These are phyloP conservation scores for Aspergillus melleus DNA, from an alignment of 2,329 filamentous ascomycete genomes.

Conservation along the genomic window DNA sequence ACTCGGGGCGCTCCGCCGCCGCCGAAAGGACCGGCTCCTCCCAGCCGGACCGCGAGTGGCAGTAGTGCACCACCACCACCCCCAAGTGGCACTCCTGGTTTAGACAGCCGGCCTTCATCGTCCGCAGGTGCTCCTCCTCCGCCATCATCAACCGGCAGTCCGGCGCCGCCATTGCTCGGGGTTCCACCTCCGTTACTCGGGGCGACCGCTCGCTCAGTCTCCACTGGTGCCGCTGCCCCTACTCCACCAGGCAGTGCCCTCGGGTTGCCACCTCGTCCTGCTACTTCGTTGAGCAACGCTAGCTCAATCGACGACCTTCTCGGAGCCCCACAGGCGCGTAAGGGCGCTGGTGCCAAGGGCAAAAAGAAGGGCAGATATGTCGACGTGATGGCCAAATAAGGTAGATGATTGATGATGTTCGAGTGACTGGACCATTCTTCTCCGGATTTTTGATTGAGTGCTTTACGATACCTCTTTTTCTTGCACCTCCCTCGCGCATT, in stretches of 20 bases:
- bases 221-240: slow-evolving; percentile 35
- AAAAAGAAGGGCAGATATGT: slow-evolving; percentile 87
- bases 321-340: slow-evolving; percentile 70
- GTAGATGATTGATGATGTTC: background rate
- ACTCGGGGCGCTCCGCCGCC: slow-evolving; percentile 72
- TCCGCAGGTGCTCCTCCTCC: slow-evolving; percentile 29
- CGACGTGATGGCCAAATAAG: slow-evolving; percentile 82
- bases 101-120: slow-evolving; percentile 35
- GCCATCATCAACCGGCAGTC: slow-evolving; percentile 30
- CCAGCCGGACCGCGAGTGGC: slow-evolving; percentile 54
- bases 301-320: slow-evolving; percentile 93
- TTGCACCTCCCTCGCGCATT: background rate
- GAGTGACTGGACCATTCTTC: slow-evolving; percentile 1
- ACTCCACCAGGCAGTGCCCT: slow-evolving; percentile 38
- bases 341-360: slow-evolving; percentile 63
- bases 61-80: slow-evolving; percentile 52
- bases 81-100: slow-evolving; percentile 22
- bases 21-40: slow-evolving; percentile 60
- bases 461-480: slow-evolving; percentile 16
- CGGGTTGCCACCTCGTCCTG: slow-evolving; percentile 63
- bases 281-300: slow-evolving; percentile 84
- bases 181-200: slow-evolving; percentile 30
- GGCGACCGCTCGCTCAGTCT: slow-evolving; percentile 35
- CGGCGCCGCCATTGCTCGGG: slow-evolving; percentile 29
- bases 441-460: slow-evolving; percentile 2